Conservation (phyloP, 2,329 filamentous ascomycete genomes). For the Cryoendolithus antarcticus region DNA sequence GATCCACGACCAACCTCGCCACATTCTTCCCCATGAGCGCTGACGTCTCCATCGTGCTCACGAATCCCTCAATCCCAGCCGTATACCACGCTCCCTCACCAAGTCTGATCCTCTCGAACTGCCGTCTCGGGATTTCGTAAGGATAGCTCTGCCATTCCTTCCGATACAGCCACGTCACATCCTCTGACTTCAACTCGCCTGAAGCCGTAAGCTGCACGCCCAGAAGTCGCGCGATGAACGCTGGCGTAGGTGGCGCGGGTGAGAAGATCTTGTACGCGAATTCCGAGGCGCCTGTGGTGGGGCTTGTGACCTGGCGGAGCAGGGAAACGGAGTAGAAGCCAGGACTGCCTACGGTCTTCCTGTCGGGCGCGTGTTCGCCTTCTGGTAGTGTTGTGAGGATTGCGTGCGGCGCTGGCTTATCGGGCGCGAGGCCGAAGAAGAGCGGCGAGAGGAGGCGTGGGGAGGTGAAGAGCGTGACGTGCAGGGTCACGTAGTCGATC, state of each 20-base stretch:
- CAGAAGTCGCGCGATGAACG: slow-evolving; percentile 39
- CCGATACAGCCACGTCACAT: slow-evolving; percentile 64
- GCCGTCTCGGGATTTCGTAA: slow-evolving; percentile 67
- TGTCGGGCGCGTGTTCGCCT: slow-evolving; percentile 39
- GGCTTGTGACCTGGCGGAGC: slow-evolving; percentile 50
- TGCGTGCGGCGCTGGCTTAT: slow-evolving; percentile 52
- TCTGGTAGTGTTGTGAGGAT: slow-evolving; percentile 71
- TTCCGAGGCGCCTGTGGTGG: slow-evolving; percentile 25
- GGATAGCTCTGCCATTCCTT: slow-evolving; percentile 79
- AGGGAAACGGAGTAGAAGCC: slow-evolving; percentile 81
- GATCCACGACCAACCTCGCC: slow-evolving; percentile 56
- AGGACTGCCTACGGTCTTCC: slow-evolving; percentile 53
- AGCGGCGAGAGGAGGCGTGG: slow-evolving; percentile 54
- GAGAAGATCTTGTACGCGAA: slow-evolving; percentile 59
- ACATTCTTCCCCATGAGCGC: slow-evolving; percentile 84
- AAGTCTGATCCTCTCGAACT: slow-evolving; percentile 70
- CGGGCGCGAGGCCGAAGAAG: slow-evolving; percentile 57
- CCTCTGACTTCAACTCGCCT: slow-evolving; percentile 21
- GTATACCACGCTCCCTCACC: slow-evolving; percentile 56
- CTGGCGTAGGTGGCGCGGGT: slow-evolving; percentile 33
- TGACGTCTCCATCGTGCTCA: slow-evolving; percentile 95
- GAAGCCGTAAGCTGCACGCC: slow-evolving; percentile 22
- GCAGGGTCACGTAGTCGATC: slow-evolving; percentile 74
- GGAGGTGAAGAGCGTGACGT: slow-evolving; percentile 82
- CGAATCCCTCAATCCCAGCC: slow-evolving; percentile 73